Evolutionary conservation across 1,284 basidiomycete genomes (phyloP).

Genomic region (Crucibulum cyathiforme): DNA sequence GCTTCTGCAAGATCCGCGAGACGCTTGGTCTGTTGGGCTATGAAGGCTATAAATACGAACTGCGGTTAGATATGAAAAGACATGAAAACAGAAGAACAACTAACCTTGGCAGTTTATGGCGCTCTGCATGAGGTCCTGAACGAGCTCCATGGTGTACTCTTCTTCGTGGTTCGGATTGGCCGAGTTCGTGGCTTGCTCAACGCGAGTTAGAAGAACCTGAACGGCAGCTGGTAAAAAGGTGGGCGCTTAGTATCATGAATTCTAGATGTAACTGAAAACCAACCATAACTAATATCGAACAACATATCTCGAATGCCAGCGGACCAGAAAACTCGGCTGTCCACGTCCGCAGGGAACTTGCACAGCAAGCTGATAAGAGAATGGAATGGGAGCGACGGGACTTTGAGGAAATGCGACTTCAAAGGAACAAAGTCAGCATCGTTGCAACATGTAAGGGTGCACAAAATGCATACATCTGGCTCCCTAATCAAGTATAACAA

Average conservation of each 20-base stretch:
- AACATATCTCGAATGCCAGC: constrained; percentile 62
- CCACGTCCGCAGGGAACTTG: constrained; percentile 76
- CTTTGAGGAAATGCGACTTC: constrained; percentile 84
- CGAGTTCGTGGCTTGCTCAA: constrained; percentile 25
- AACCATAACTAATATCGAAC: constrained; percentile 55
- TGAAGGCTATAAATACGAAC: constrained; percentile 55
- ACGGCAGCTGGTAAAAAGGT: constrained; percentile 34
- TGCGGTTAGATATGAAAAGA: not conserved
- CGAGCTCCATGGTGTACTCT: constrained; percentile 44
- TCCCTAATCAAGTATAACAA: constrained; percentile 72
- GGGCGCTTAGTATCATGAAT: not conserved
- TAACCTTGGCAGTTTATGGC: constrained; percentile 64
- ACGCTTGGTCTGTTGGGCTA: constrained; percentile 32
- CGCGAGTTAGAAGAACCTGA: constrained; percentile 44
- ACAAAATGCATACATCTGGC: constrained; percentile 63
- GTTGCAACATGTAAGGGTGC: constrained; percentile 3
- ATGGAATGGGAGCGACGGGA: constrained; percentile 79
- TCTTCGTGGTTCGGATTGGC: constrained; percentile 19
- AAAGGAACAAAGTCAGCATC: constrained; percentile 9
- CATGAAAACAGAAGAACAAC: constrained; percentile 5
- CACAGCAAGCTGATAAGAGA: constrained; percentile 71
- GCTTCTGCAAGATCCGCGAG: constrained; percentile 1
- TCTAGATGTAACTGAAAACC: not conserved
- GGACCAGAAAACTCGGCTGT: constrained; percentile 76
- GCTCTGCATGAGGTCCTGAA: constrained; percentile 58